Evolutionary conservation across 371 early-diverging fungal species (phyloP).

Genomic region (Paraphysoderma sedebokerense): DNA sequence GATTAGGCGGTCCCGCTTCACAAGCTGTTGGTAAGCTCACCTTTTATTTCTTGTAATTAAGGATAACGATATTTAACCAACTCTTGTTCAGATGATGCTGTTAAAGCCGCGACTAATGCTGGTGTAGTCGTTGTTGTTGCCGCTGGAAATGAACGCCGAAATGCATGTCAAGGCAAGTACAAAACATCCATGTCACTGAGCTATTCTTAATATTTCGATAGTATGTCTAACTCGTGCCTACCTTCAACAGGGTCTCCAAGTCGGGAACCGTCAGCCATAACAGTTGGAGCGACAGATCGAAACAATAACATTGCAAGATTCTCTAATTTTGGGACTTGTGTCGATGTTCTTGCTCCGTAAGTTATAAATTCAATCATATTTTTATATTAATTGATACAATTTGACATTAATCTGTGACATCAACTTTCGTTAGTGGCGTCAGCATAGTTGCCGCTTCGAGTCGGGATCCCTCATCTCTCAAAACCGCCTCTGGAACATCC

Average conservation of each 20-base stretch:
- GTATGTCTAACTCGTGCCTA: too few relatives aligned
- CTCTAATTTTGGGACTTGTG: constrained; percentile 57
- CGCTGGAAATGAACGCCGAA: constrained; percentile 30
- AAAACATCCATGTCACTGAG: too few relatives aligned
- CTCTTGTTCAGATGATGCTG: too few relatives aligned
- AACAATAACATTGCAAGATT: constrained; percentile 43
- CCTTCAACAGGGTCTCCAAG: too few relatives aligned
- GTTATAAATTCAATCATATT: too few relatives aligned
- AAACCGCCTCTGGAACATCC: neutral
- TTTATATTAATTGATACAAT: neutral
- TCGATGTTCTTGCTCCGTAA: constrained; percentile 39
- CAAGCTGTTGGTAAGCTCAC: too few relatives aligned
- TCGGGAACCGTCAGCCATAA: constrained; percentile 28
- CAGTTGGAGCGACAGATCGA: constrained; percentile 42
- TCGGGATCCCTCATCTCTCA: neutral
- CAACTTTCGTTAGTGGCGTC: neutral
- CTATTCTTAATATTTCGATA: too few relatives aligned
- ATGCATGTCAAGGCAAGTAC: too few relatives aligned
- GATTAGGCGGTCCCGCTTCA: too few relatives aligned
- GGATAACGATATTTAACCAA: too few relatives aligned
- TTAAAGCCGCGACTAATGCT: constrained; percentile 2
- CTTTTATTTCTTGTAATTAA: too few relatives aligned
- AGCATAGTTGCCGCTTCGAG: neutral
- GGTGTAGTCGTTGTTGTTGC: constrained; percentile 19
- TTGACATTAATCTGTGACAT: neutral